Base-by-base conservation (phyloP, 169 alveolate genomes). In the Babesia ovata region DNA sequence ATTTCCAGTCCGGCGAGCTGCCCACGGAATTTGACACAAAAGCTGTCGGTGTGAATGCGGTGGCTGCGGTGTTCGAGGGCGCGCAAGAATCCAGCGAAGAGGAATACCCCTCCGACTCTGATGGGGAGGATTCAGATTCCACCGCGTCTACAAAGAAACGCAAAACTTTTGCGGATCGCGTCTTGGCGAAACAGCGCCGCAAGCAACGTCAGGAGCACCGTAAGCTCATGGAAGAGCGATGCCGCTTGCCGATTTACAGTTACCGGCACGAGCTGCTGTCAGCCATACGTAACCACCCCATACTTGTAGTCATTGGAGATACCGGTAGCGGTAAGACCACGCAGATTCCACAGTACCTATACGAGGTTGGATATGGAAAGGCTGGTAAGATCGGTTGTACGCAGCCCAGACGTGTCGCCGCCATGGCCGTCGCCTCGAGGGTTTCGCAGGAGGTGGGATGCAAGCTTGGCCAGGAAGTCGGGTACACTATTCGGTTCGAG, bases 341-440 rank as follows among this genome's bases (percentile, higher is more conserved):
- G 22, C 99, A 98, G 90, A 90, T 98, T 58, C 99, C 99, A 39
- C 98, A 98, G 90, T 97, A 95, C 86, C 84, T 97, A 67, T 94
- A 95, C 84, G 99, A 98, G 90, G 94, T 91, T 21, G 99, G 99
- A 11, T 98, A 98, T 79, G 94, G 97, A 45, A 92, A 91, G 85
- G 88, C 90, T 59, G 99, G 99, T 28, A 95, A 92, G 78, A 97
- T 98, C 42, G 99, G 98, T 36, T 92, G 98, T 71, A 98, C 99
- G 24, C 99, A 98, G 81, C 99, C 99, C 7, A 85, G 99, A 76
- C 93, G 99, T 81, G 99, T 98, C 4, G 99, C 99, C 2, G 99
- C 99, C 48, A 97, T 98, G 99, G 91, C 99, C 49, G 99, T 98
- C 16, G 99, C 99, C 49, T 91, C 97, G 24, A 87, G 99, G 67